Base-by-base conservation (phyloP, 2,329 filamentous ascomycete species). In the Beauveria asiatica region DNA sequence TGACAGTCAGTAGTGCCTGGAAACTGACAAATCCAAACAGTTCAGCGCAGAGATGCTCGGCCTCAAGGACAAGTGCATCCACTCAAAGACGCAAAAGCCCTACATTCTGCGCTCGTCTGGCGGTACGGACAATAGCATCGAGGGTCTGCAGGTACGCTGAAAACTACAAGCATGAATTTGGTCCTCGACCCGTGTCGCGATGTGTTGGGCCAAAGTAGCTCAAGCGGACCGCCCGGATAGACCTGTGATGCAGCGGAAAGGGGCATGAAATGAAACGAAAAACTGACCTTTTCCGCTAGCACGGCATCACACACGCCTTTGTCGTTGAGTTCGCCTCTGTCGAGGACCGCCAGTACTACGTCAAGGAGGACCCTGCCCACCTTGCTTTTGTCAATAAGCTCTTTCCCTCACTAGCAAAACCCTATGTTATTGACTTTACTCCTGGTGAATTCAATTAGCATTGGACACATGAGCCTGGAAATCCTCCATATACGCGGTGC, bases 271-370 rank as follows among this genome's bases (percentile, higher is more conserved):
- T 16, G 41, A 42, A 42, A 42, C 41, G 41, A 17, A 7, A 21
- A 39, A 2, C 56, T 58, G 16, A 58, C 56, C 11, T 13, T 16
- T 30, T 21, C 16, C 27, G 30, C 64, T 48, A 83, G 84, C 76
- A 79, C 51, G 85, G 80, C 1, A 81, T 86, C 58, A 84, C 84
- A 1, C 87, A 91, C 68, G 85, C 78, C 0, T 90, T 90, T 64
- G 80, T 91, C 2, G 79, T 82, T 45, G 82, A 89, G 66, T 91
- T 91, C 63, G 78, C 81, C 8, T 85, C 69, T 42, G 75, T 75
- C 25, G 79, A 83, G 64, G 87, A 92, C 68, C 76, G 86, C 53
- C 79, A 83, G 61, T 90, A 89, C 66, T 91, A 90, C 68, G 71
- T 87, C 6, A 71, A 81, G 51, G 72, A 83, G 42, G 88, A 91